phyloP scores from a whole-genome alignment of 768 basidiomycete species.

The Mycena epipterygia region DNA sequence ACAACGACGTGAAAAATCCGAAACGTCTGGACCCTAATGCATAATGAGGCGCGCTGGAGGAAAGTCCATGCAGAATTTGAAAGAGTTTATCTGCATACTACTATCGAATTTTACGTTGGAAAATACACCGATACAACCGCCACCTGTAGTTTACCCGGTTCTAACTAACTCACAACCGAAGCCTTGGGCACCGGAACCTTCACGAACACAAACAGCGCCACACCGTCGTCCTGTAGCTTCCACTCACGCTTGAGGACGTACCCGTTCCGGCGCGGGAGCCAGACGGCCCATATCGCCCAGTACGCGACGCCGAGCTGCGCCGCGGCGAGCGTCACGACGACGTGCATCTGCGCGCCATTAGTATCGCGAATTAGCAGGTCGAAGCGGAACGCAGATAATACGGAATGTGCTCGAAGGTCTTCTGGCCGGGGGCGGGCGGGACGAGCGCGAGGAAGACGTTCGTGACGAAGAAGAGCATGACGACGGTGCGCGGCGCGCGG shows the following conservation, averaged over 20 bases:
- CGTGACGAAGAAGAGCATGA: constrained; percentile 66
- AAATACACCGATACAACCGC: too few species aligned
- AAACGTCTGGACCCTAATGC: too few species aligned
- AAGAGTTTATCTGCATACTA: too few species aligned
- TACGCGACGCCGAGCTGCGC: constrained; percentile 54
- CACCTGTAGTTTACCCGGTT: too few species aligned
- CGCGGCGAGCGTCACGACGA: constrained; percentile 54
- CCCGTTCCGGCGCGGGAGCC: constrained; percentile 46
- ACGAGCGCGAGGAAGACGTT: constrained; percentile 72
- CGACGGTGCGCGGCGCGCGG: constrained; percentile 35
- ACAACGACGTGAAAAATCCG: too few species aligned
- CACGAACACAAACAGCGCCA: constrained; percentile 39
- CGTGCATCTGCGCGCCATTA: constrained; percentile 46
- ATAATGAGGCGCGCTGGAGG: too few species aligned
- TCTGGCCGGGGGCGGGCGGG: constrained; percentile 61
- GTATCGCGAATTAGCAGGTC: not conserved
- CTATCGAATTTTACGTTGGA: too few species aligned
- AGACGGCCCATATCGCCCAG: constrained; percentile 50
- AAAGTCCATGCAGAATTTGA: too few species aligned
- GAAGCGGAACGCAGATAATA: constrained; percentile 61
- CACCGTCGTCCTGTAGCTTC: constrained; percentile 50
- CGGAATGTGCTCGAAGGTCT: constrained; percentile 65
- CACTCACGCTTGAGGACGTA: constrained; percentile 49
- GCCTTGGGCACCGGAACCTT: constrained; percentile 33
- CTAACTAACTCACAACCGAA: too few species aligned